Conservation (phyloP, 805 yeast species). For the Myxozyma monticola region DNA sequence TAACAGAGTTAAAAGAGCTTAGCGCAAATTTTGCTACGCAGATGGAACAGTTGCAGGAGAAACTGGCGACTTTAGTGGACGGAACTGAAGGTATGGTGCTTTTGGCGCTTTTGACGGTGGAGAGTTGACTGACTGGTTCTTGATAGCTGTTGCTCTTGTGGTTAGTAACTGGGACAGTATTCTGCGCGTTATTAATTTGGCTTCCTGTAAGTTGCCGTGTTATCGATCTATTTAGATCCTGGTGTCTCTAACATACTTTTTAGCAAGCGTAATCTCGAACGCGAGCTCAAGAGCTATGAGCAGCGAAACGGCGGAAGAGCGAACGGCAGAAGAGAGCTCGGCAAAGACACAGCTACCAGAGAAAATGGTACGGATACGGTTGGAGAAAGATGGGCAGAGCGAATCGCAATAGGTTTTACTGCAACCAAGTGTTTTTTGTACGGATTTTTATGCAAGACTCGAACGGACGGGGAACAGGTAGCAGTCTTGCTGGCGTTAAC, state of each 20-base stretch:
- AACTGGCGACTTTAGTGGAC: constrained; percentile 22
- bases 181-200: constrained; percentile 21
- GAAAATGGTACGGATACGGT: background rate
- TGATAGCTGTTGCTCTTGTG: constrained; percentile 28
- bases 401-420: too few relatives aligned
- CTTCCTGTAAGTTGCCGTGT: constrained; percentile 15
- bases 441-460: too few relatives aligned
- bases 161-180: constrained; percentile 29
- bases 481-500: too few relatives aligned
- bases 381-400: background rate
- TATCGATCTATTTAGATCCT: background rate
- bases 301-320: too few relatives aligned
- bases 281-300: too few relatives aligned
- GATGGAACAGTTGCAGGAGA: constrained; percentile 23
- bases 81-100: constrained; percentile 27
- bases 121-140: background rate
- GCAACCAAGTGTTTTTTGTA: too few relatives aligned
- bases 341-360: background rate
- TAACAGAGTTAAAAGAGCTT: constrained; percentile 23
- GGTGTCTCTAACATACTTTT: background rate
- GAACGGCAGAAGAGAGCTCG: background rate
- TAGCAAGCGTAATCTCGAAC: background rate
- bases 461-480: too few relatives aligned
- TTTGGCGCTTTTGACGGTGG: background rate
- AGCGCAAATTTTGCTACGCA: constrained; percentile 23